Evolutionary conservation across 257 asterid genomes (phyloP), one percentile per base, ranked within the genome.

Genomic region (Solanum piurae): DNA sequence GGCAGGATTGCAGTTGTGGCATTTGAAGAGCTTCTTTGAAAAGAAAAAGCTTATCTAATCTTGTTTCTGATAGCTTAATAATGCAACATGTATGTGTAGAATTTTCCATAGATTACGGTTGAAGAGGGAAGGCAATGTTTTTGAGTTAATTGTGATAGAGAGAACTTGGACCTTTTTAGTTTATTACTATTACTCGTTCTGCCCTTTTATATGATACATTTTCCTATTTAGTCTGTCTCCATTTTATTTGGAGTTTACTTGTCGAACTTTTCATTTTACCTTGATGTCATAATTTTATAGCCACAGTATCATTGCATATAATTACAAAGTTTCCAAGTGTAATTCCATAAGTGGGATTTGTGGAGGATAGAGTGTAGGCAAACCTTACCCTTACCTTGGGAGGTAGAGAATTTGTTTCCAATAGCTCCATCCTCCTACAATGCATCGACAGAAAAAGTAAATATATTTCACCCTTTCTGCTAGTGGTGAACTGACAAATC

Each of bases 21-120:
- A 96, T 89, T 89, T 96, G 93, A 96, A 96, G 92, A 38, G 95
- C 18, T 96, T 94, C 92, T 96, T 96, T 11, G 93, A 92, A 88
- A 96, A 96, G 95, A 95, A 96, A 93, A 96, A 95, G 96, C 93
- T 96, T 58, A 95, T 96, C 33, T 95, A 89, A 91, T 86, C 88
- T 71, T 75, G 20, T 83, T 49, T 16, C 21, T 12, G 25, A 44
- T 86, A 20, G 46, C 46, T 77, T 68, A 72, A 37, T 33, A 44
- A 68, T 82, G 68, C 74, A 40, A 38, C 87, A 36, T 64, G 72
- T 82, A 60, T 12, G 49, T 86, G 88, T 87, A 87, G 84, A 80
- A 90, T 87, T 89, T 87, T 77, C 49, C 42, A 29, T 49, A 49
- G 44, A 9, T 82, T 82, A 82, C 29, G 31, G 20, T 31, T 36